Percentiles rank a stretch among this genome's conserved stretches.
Evolutionary conservation across 2,329 filamentous ascomycete genomes (phyloP).

Genomic region (Lachnellula occidentalis): DNA sequence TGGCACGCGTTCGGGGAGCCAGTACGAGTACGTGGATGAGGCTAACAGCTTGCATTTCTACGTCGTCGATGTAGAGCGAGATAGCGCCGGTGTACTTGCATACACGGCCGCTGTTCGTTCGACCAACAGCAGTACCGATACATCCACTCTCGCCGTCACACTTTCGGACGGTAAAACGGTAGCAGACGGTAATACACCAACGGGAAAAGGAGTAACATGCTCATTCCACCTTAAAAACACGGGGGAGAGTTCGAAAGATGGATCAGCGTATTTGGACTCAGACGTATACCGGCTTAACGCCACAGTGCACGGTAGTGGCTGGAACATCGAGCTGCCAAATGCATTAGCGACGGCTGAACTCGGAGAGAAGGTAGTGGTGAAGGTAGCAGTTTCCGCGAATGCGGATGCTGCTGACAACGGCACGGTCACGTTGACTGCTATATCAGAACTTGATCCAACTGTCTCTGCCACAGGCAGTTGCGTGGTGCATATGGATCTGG

Average conservation of each 20-base stretch:
- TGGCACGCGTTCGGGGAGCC: conserved; percentile 11
- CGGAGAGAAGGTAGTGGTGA: neutral
- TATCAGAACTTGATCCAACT: conserved; percentile 5
- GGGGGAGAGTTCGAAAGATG: conserved; percentile 4
- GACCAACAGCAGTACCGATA: neutral
- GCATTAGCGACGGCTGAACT: conserved; percentile 6
- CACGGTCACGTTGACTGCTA: conserved; percentile 9
- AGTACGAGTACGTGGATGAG: conserved; percentile 12
- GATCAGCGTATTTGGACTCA: conserved; percentile 5
- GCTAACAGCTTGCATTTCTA: conserved; percentile 13
- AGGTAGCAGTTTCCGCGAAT: conserved; percentile 1
- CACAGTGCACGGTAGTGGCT: conserved; percentile 5
- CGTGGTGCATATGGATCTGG: neutral
- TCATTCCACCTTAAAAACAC: conserved; percentile 10
- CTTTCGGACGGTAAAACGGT: neutral
- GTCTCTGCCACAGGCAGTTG: neutral
- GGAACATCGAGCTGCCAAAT: conserved; percentile 14
- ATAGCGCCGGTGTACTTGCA: conserved; percentile 5
- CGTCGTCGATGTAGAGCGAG: conserved; percentile 7
- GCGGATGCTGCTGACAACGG: neutral
- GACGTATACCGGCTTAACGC: conserved; percentile 11
- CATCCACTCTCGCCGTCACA: conserved; percentile 5
- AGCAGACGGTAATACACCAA: neutral
- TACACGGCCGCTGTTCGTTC: conserved; percentile 11
- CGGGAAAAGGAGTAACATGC: conserved; percentile 7